Conservation (phyloP, 495 filamentous ascomycete species). For the Podospora pseudopauciseta region DNA sequence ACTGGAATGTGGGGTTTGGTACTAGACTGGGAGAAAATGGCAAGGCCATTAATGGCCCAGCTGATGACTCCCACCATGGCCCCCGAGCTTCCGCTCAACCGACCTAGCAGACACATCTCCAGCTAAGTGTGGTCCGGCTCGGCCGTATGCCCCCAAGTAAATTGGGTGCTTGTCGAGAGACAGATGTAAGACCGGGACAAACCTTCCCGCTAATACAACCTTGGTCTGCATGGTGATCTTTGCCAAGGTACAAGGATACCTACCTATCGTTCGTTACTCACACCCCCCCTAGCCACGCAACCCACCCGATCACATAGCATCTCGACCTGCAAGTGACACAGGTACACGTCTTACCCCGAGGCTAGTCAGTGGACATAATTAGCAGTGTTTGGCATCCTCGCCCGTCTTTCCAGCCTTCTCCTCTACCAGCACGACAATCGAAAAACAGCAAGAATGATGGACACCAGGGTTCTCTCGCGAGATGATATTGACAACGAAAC, state of each 20-base stretch:
- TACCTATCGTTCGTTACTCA: neutral
- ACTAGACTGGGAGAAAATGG: too few species aligned
- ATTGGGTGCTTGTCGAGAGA: neutral
- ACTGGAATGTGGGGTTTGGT: too few species aligned
- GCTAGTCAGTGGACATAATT: neutral
- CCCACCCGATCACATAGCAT: neutral
- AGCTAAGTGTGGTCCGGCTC: neutral
- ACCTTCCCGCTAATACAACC: neutral
- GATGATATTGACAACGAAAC: neutral
- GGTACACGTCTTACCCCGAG: neutral
- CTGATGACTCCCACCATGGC: too few species aligned
- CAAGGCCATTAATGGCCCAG: too few species aligned
- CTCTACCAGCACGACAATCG: neutral
- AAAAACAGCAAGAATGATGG: neutral
- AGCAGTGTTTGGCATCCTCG: neutral
- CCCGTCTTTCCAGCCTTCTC: neutral
- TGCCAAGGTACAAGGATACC: neutral
- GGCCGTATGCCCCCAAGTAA: neutral
- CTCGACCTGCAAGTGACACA: too few species aligned
- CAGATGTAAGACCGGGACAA: neutral
- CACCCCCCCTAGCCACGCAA: neutral
- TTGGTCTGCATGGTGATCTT: neutral
- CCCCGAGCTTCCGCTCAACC: too few species aligned
- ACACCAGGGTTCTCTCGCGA: neutral
- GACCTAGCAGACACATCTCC: neutral